Percentiles rank a stretch among this genome's conserved stretches.
Conservation (phyloP, 148 eudicot genomes). For the Salicornia ramosissima region DNA sequence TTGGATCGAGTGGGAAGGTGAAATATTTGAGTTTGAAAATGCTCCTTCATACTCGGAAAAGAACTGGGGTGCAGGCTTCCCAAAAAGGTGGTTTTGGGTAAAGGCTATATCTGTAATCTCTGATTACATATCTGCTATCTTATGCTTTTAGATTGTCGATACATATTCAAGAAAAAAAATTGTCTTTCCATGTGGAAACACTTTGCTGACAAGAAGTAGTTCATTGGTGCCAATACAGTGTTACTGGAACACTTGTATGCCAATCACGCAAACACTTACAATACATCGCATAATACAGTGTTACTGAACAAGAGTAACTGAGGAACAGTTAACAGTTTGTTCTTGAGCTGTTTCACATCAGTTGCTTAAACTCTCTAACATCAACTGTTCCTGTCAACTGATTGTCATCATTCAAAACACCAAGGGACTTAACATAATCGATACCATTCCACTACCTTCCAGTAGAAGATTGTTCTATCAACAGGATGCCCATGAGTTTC, state of each 20-base stretch:
- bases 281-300: no score
- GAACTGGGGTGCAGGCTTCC: constrained; percentile 97
- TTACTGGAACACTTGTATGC: no score
- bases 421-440: no score
- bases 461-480: neutral
- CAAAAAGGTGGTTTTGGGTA: constrained; percentile 99
- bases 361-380: no score
- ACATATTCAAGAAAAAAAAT: neutral
- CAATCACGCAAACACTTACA: no score
- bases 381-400: no score
- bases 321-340: no score
- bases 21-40: constrained; percentile 79
- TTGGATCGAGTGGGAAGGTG: constrained; percentile 98
- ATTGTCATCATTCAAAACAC: no score
- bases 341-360: no score
- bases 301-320: no score
- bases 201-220: neutral
- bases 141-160: neutral
- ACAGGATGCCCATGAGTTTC: neutral
- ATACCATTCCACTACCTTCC: neutral
- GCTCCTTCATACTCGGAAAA: constrained; percentile 97
- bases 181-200: neutral
- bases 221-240: neutral
- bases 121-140: neutral
- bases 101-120: constrained; percentile 19